Conservation (phyloP, 345 rosid species). For the Moricandia moricandioides region DNA sequence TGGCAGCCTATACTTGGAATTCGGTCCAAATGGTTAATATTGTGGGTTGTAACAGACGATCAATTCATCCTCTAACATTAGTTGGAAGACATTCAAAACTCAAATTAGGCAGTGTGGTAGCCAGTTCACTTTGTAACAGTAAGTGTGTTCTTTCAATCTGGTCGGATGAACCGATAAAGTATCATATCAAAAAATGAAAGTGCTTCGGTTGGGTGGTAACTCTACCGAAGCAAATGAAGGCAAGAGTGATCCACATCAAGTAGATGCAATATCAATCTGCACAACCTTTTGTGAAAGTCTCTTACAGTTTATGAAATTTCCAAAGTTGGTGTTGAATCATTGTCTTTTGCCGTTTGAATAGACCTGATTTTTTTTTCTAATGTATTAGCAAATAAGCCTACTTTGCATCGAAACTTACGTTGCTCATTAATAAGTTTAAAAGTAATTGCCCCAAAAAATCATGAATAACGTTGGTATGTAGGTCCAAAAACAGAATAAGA, state of each 20-base stretch:
- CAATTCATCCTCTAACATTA: too few relatives aligned
- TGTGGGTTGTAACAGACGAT: too few relatives aligned
- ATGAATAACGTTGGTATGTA: constrained; percentile 19
- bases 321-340: neutral
- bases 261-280: neutral
- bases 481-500: constrained; percentile 22
- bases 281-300: neutral
- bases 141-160: too few relatives aligned
- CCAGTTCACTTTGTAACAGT: too few relatives aligned
- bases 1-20: too few relatives aligned
- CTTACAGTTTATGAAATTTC: neutral
- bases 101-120: too few relatives aligned
- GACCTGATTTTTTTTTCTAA: neutral
- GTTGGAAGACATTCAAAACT: too few relatives aligned
- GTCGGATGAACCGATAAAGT: too few relatives aligned
- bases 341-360: neutral
- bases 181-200: too few relatives aligned
- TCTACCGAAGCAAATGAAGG: neutral
- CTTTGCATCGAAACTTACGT: neutral
- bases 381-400: neutral
- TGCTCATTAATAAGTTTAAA: neutral
- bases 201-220: neutral
- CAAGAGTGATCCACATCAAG: neutral
- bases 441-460: neutral
- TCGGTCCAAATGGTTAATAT: too few relatives aligned